Base-by-base conservation (phyloP, 2,329 filamentous ascomycete genomes). In the Diaporthe aspalathi region DNA sequence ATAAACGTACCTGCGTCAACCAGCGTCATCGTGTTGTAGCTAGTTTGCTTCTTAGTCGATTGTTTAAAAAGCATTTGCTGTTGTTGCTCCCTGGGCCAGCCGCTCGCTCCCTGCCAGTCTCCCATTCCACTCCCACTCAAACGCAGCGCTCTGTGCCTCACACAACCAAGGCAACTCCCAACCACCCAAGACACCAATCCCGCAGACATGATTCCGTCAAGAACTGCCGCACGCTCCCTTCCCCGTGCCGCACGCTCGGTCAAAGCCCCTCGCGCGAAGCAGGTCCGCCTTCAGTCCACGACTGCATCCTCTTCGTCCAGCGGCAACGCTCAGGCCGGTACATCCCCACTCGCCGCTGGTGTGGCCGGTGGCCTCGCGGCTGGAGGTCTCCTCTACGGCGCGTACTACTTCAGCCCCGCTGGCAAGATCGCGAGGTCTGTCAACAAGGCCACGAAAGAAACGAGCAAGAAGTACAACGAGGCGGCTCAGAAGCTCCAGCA, bases 401-500 rank as follows among this genome's bases (percentile, higher is more conserved):
- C 68, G 32, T 73, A 72, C 70, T 47, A 56, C 5, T 50, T 62
- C 60, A 71, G 62, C 66, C 74, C 87, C 24, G 81, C 82, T 8
- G 83, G 83, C 71, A 83, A 74, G 66, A 43, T 73, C 2, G 63
- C 84, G 5, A 62, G 68, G 14, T 68, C 69, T 16, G 63, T 73
- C 50, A 73, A 73, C 71, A 71, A 63, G 27, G 70, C 85, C 3
- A 83, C 84, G 12, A 84, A 86, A 67, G 85, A 90, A 67, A 88
- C 90, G 2, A 87, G 90, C 78, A 81, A 84, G 68, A 89, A 92
- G 77, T 88, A 92, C 79, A 81, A 90, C 49, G 83, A 85, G 9
- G 87, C 90, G 1, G 86, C 87, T 43, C 83, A 89, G 74, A 89
- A 89, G 77, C 83, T 92, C 7, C 87, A 91, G 74, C 81, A 90